Evolutionary conservation across 495 filamentous ascomycete species (phyloP), one percentile per base, ranked within the genome.

Genomic region (Aspergillus haitiensis): DNA sequence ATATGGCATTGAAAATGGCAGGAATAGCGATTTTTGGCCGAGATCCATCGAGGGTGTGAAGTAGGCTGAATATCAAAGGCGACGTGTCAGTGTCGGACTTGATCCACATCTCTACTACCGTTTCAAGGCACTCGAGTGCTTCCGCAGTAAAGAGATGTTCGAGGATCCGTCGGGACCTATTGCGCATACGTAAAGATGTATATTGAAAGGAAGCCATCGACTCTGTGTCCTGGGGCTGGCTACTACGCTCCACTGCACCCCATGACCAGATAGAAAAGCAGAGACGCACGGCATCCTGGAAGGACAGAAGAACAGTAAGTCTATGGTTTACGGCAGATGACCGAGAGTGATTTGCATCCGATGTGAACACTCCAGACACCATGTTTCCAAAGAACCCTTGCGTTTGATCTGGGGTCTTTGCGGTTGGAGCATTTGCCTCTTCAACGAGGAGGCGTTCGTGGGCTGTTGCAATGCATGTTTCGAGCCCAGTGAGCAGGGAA

Each of bases 381-480:
- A 98, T 96, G 64, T 92, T 97, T 15, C 93, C 92, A 66, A 98
- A 97, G 72, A 98, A 96, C 46, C 93, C 89, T 67, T 94, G 90
- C 12, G 86, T 80, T 67, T 92, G 89, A 63, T 96, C 91, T 39
- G 91, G 90, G 56, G 83, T 89, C 73, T 93, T 96, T 39, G 82
- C 74, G 37, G 79, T 74, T 52, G 85, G 80, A 37, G 74, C 74
- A 60, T 86, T 89, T 44, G 84, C 78, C 72, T 96, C 91, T 61
- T 95, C 90, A 40, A 79, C 74, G 32, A 92, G 72, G 7, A 98
- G 80, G 47, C 86, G 87, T 61, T 96, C 91, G 74, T 99, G 94
- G 31, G 89, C 91, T 66, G 83, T 84, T 34, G 92, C 92, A 58
- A 99, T 82, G 42, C 93, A 87, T 59, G 92, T 89, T 72, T 99